These are phyloP conservation scores for Nematocida homosporus DNA, from an alignment of 371 early-diverging fungal species.

Conservation along the genomic window DNA sequence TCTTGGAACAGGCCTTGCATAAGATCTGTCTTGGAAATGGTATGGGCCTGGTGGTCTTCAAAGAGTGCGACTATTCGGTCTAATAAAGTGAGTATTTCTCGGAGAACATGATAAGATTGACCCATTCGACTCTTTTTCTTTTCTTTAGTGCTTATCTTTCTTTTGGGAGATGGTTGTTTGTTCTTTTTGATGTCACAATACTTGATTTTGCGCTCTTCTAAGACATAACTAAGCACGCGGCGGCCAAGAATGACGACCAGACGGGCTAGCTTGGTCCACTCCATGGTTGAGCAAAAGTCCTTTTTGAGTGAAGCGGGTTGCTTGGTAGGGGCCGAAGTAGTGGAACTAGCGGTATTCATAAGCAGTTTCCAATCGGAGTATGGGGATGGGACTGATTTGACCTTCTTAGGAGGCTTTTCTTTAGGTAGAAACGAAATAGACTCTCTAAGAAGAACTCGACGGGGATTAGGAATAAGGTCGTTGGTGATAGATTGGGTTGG, in stretches of 20 bases:
- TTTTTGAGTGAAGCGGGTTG: constrained; percentile 85
- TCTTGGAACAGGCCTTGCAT: constrained; percentile 92
- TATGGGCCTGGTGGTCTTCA: constrained; percentile 76
- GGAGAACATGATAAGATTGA: constrained; percentile 82
- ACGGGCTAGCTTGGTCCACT: constrained; percentile 95
- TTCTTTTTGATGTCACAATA: constrained; percentile 93
- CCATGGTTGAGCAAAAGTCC: constrained; percentile 91
- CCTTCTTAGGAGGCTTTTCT: background rate
- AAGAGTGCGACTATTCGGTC: constrained; percentile 90
- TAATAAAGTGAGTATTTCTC: constrained; percentile 92
- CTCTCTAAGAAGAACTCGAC: background rate
- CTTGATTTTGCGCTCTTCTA: constrained; percentile 88
- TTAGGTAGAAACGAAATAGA: background rate
- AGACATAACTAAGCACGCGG: constrained; percentile 90
- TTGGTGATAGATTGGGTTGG: background rate
- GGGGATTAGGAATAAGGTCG: background rate
- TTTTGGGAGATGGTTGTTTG: constrained; percentile 90
- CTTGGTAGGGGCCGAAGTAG: constrained; percentile 3
- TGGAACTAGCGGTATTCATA: background rate
- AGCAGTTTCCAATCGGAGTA: background rate
- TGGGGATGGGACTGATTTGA: constrained; percentile 1
- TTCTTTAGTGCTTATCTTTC: constrained; percentile 96
- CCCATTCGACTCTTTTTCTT: constrained; percentile 96
- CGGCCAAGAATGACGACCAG: constrained; percentile 93
- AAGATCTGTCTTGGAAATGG: constrained; percentile 80